A percentile compares a stretch with the other conserved stretches of the same genome.
phyloP scores from a whole-genome alignment of 768 basidiomycete genomes.

The Termitomyces sp. region DNA sequence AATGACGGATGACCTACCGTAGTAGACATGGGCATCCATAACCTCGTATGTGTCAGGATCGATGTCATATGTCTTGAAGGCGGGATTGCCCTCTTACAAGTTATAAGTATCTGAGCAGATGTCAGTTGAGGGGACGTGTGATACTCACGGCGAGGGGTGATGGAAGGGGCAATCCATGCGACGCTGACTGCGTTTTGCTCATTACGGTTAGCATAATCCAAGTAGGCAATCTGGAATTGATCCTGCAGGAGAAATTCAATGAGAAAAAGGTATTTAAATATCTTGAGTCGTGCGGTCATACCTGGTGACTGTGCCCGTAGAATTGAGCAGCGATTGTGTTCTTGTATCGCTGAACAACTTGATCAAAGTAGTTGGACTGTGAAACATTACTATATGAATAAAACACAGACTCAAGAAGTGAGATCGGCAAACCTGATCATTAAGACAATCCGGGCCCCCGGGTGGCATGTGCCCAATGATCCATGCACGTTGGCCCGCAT shows the following conservation, averaged over 20 bases:
- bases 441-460: conserved; percentile 39
- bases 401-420: background rate
- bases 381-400: background rate
- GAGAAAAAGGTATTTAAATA: background rate
- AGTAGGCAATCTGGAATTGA: conserved; percentile 54
- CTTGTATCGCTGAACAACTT: conserved; percentile 55
- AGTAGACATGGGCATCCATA: conserved; percentile 50
- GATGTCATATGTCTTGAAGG: conserved; percentile 56
- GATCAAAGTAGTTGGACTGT: conserved; percentile 59
- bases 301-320: conserved; percentile 55
- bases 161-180: conserved; percentile 46
- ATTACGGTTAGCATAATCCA: conserved; percentile 40
- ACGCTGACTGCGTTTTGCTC: conserved; percentile 42
- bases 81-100: conserved; percentile 43
- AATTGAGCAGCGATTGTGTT: conserved; percentile 56
- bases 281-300: conserved; percentile 8
- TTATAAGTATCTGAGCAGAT: background rate
- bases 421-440: conserved; percentile 39
- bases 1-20: conserved; percentile 28
- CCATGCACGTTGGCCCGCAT: conserved; percentile 54
- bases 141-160: conserved; percentile 50
- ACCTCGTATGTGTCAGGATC: conserved; percentile 65
- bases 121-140: background rate
- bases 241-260: background rate
- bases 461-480: conserved; percentile 58